A percentile compares a stretch with the other conserved stretches of the same genome.
These are phyloP conservation scores for Keqinozyma sinolaborantium DNA, from an alignment of 1,139 yeast species.

Conservation along the genomic window DNA sequence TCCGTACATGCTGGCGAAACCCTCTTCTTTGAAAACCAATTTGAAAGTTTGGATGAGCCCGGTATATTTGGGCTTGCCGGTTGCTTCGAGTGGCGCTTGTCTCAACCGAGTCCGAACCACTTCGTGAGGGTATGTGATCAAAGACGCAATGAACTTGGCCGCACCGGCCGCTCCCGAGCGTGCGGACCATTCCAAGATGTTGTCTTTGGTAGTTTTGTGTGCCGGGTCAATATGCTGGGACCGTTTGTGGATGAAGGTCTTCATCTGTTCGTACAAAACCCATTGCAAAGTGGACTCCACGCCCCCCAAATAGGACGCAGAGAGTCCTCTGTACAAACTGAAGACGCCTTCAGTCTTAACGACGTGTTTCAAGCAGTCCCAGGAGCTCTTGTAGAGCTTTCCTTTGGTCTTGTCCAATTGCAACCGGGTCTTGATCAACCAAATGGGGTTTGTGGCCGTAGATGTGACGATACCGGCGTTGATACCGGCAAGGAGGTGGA, in stretches of 20 bases:
- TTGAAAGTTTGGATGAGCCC: conserved; percentile 87
- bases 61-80: conserved; percentile 82
- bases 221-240: conserved; percentile 45
- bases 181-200: conserved; percentile 85
- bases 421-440: conserved; percentile 93
- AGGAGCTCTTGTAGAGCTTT: conserved; percentile 72
- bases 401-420: conserved; percentile 76
- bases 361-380: conserved; percentile 77
- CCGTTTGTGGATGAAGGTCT: conserved; percentile 59
- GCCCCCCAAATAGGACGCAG: conserved; percentile 94
- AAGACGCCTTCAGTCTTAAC: conserved; percentile 71
- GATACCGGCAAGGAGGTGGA: conserved; percentile 86
- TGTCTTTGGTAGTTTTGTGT: conserved; percentile 55
- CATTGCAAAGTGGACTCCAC: conserved; percentile 93
- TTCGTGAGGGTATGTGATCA: conserved; percentile 95
- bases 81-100: conserved; percentile 78
- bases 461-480: conserved; percentile 93
- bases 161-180: conserved; percentile 97
- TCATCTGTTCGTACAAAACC: conserved; percentile 97
- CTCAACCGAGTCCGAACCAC: conserved; percentile 93
- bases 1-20: conserved; percentile 90
- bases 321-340: conserved; percentile 83
- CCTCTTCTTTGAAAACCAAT: conserved; percentile 84
- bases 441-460: conserved; percentile 98
- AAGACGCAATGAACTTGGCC: conserved; percentile 90